Conservation (phyloP, 805 yeast species). For the Teunomyces tritomae region DNA sequence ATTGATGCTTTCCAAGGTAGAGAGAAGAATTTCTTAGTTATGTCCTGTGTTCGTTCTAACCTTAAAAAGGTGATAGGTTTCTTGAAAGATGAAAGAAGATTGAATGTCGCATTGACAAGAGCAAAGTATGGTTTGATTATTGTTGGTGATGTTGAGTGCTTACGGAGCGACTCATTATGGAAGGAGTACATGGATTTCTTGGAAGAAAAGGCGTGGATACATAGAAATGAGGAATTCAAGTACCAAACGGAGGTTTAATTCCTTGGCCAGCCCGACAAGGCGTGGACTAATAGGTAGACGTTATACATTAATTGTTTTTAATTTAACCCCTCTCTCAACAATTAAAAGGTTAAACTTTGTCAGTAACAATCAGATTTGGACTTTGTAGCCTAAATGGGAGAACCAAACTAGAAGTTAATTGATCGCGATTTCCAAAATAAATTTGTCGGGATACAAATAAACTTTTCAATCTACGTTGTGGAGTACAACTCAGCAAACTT, state of each 20-base stretch:
- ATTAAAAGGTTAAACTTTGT: not conserved
- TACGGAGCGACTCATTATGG: constrained; percentile 52
- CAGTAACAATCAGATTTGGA: not conserved
- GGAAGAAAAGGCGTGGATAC: constrained; percentile 29
- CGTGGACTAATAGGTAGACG: not conserved
- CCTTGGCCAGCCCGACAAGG: too few relatives aligned
- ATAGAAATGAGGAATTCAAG: constrained; percentile 10
- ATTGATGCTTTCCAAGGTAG: constrained; percentile 31
- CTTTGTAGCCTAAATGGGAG: too few relatives aligned
- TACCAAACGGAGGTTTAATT: not conserved
- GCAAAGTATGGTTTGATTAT: constrained; percentile 28
- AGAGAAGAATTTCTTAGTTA: constrained; percentile 27
- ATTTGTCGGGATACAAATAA: not conserved
- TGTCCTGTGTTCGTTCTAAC: constrained; percentile 30
- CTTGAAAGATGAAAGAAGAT: constrained; percentile 27
- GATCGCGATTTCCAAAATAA: too few relatives aligned
- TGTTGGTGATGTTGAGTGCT: constrained; percentile 38
- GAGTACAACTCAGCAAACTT: not conserved
- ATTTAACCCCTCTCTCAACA: constrained; percentile 4
- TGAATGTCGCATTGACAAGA: constrained; percentile 30
- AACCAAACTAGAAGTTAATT: too few relatives aligned
- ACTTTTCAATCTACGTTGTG: not conserved
- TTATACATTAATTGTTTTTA: not conserved
- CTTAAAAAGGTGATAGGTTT: constrained; percentile 21
- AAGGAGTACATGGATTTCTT: constrained; percentile 44